phyloP scores from a whole-genome alignment of 176 grass and related monocot genomes.

The Rhynchospora breviuscula region DNA sequence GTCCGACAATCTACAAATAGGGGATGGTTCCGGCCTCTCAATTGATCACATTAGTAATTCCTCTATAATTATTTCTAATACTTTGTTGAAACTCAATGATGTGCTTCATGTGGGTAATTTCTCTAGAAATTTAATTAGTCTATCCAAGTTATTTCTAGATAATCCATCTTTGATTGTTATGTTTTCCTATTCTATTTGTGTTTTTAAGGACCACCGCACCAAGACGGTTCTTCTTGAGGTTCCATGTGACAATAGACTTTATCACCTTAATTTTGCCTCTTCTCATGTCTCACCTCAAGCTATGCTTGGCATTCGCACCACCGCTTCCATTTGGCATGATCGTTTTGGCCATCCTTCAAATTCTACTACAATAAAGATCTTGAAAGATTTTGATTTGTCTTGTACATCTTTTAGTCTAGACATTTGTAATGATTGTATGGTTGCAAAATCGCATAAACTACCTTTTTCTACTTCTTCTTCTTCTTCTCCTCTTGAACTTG shows the following conservation, averaged over 20 bases:
- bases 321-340: too few species aligned
- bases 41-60: not conserved
- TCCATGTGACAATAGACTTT: not conserved
- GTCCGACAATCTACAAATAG: not conserved
- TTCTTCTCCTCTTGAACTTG: too few species aligned
- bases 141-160: not conserved
- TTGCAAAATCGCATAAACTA: too few species aligned
- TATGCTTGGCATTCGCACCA: too few species aligned
- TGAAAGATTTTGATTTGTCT: too few species aligned
- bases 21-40: not conserved
- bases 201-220: not conserved
- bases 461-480: too few species aligned
- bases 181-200: not conserved
- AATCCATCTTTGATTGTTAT: not conserved
- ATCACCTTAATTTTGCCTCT: not conserved
- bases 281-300: too few species aligned
- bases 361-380: too few species aligned
- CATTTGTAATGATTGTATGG: too few species aligned
- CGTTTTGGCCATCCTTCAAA: too few species aligned
- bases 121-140: not conserved
- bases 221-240: not conserved
- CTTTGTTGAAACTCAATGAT: not conserved
- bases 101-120: not conserved
- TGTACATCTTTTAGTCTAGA: too few species aligned
- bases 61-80: not conserved